Conservation (phyloP, 106 monocot genomes). For the Acanthochlamys bracteata region DNA sequence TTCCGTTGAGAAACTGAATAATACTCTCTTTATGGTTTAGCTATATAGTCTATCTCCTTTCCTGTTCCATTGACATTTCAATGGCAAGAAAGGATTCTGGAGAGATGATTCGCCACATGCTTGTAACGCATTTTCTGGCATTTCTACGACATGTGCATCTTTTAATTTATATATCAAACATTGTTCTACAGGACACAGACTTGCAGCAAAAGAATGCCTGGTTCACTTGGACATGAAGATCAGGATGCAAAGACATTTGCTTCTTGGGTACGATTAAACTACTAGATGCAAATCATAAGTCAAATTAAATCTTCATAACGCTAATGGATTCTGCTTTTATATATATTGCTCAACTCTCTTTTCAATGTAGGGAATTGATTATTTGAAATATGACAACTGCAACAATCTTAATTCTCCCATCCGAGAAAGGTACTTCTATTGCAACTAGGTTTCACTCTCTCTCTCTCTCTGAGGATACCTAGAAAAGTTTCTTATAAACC, state of each 20-base stretch:
- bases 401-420: slow-evolving; percentile 28
- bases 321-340: background rate
- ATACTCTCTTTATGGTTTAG: too few relatives aligned
- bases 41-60: too few relatives aligned
- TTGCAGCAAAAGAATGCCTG: slow-evolving; percentile 76
- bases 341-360: background rate
- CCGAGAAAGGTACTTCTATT: slow-evolving; percentile 35
- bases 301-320: too few relatives aligned
- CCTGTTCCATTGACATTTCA: too few relatives aligned
- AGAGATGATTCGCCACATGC: too few relatives aligned
- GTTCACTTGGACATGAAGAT: slow-evolving; percentile 75
- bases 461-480: slow-evolving; percentile 1
- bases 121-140: too few relatives aligned
- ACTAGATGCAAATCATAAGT: background rate
- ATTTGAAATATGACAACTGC: slow-evolving; percentile 93
- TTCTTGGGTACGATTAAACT: slow-evolving; percentile 54
- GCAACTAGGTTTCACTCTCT: background rate
- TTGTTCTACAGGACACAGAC: too few relatives aligned
- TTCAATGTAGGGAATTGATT: slow-evolving; percentile 57
- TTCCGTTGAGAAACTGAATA: too few relatives aligned
- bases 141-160: too few relatives aligned
- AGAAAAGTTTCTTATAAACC: slow-evolving; percentile 4
- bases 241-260: slow-evolving; percentile 81
- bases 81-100: too few relatives aligned
- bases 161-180: too few relatives aligned